Percentiles rank a stretch among this genome's conserved stretches.
phyloP scores from a whole-genome alignment of 192 early-diverging fungal species.

The Spizellomyces sp. region DNA sequence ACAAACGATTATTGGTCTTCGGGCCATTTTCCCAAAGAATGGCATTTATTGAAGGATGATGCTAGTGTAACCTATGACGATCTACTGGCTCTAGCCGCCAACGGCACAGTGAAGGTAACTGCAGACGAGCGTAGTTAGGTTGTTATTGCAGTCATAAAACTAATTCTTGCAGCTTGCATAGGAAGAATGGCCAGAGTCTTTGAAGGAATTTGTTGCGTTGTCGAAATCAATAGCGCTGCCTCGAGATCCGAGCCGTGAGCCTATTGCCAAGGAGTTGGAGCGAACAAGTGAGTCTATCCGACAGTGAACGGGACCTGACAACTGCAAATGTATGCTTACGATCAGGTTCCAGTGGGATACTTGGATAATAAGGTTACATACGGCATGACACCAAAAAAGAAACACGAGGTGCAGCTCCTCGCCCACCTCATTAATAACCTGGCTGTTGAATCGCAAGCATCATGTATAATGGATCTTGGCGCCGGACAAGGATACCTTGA shows the following conservation, averaged over 20 bases:
- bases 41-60: constrained; percentile 23
- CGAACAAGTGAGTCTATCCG: neutral
- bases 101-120: constrained; percentile 24
- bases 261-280: neutral
- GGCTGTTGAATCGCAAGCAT: constrained; percentile 42
- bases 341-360: neutral
- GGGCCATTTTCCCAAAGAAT: constrained; percentile 31
- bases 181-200: constrained; percentile 23
- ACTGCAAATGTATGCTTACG: too few relatives aligned
- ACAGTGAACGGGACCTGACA: constrained; percentile 1
- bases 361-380: constrained; percentile 60
- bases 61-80: constrained; percentile 11
- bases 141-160: neutral
- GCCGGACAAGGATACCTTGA: constrained; percentile 81
- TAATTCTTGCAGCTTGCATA: neutral
- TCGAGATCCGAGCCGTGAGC: constrained; percentile 2
- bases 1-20: constrained; percentile 35
- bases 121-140: too few relatives aligned
- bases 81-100: constrained; percentile 32
- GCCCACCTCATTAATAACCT: constrained; percentile 59
- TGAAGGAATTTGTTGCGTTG: constrained; percentile 28
- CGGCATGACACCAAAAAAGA: constrained; percentile 76
- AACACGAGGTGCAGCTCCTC: constrained; percentile 68
- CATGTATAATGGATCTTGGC: constrained; percentile 69
- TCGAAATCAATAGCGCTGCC: constrained; percentile 19